Base-by-base conservation (phyloP, 1,139 yeast genomes). In the Saccharomyces pastorianus region DNA sequence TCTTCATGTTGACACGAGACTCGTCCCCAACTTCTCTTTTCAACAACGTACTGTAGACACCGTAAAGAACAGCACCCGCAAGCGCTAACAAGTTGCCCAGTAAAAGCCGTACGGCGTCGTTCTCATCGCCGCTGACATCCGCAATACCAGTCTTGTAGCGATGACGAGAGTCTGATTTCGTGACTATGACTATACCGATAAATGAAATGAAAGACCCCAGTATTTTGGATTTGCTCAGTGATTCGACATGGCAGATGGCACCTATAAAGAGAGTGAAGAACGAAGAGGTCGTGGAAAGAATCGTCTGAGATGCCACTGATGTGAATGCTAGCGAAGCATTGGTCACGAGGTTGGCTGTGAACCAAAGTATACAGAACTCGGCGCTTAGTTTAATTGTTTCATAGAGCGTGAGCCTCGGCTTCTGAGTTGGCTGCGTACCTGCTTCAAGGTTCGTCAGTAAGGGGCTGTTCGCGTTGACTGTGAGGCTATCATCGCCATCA, bases 251-350 rank as follows among this genome's bases (percentile, higher is more conserved):
- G 57, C 83, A 83, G 17, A 85, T 56, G 55, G 82, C 81, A 0
- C 97, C 97, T 17, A 90, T 76, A 1, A 88, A 60, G 48, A 91
- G 76, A 0, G 98, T 91, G 78, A 90, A 91, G 66, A 91, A 88
- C 17, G 96, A 86, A 8, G 95, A 85, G 0, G 96, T 89, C 48
- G 96, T 85, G 11, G 96, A 84, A 47, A 91, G 73, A 32, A 91
- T 89, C 4, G 97, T 91, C 64, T 93, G 96, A 23, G 91, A 84
- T 7, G 95, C 95, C 46, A 90, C 97, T n/a, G 90, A 83, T 0
- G 97, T 90, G 70, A 84, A 90, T 38, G 86, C 78, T 53, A 90
- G 76, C 29, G 95, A 83, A 0, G 95, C 88, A 69, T 90, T 91
- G 38, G 93, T 89, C 55, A 87, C 84, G 58, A 90, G 75, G 66